Evolutionary conservation across 2,329 filamentous ascomycete species (phyloP), one percentile per base, ranked within the genome.

Genomic region (Coniochaeta prunicola): DNA sequence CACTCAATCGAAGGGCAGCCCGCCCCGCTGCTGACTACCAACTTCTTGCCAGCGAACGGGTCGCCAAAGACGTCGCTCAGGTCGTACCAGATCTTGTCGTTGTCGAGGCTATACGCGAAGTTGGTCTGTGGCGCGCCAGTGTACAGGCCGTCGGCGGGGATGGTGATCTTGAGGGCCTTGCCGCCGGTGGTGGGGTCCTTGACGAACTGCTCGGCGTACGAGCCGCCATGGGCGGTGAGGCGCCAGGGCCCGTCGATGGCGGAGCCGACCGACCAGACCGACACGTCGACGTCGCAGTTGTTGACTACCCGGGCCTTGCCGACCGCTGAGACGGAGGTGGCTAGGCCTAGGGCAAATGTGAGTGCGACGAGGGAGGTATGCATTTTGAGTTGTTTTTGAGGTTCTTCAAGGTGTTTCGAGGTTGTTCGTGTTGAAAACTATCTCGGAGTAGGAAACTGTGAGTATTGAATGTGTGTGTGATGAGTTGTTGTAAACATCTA

Each of bases 61-160:
- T 75, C 68, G n/a, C 75, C 75, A 54, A 76, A 76, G 17, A 75
- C 70, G 60, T 70, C 68, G 64, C 67, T 71, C 26, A 77, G 64
- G 60, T 76, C 75, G 59, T 76, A 76, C 70, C 70, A 77, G 57
- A 77, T 59, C 6, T 60, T 61, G 57, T 42, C 60, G 57, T 63
- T 64, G 56, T 73, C 69, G 33, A 76, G 69, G 65, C 63, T 75
- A 64, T 74, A 75, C 36, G 74, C 74, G 53, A 72, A 75, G 61
- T 70, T 68, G 63, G 70, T 72, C 70, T 77, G 72, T 26, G 75
- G 66, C n/a, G 69, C 68, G 60, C 72, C 73, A 2, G 68, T 72
- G 68, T 67, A 75, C 45, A 77, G 68, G 40, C 74, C 74, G 61
- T 76, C 67, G 28, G 65, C 56, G 1, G 64, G 59, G 24, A 59